Evolutionary conservation across 179 eudicot genomes (phyloP).

Genomic region (Nepenthes alata): DNA sequence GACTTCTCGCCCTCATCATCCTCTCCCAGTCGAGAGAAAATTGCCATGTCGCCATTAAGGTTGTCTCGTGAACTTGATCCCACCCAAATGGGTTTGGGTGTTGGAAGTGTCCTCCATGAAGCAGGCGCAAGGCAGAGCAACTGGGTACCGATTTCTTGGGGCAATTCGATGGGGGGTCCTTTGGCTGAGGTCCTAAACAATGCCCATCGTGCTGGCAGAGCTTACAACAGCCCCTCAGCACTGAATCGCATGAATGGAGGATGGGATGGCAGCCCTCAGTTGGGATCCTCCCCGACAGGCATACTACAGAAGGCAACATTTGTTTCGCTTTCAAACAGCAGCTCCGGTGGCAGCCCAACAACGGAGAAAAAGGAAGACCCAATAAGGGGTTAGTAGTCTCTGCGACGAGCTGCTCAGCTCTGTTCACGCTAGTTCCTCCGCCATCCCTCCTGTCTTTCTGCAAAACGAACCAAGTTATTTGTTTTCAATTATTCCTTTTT

Average conservation of each 20-base stretch:
- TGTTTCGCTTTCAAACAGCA: slow-evolving; percentile 9
- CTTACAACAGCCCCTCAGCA: background rate
- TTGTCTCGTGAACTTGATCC: slow-evolving; percentile 44
- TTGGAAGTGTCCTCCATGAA: slow-evolving; percentile 23
- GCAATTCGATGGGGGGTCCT: slow-evolving; percentile 68
- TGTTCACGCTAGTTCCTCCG: slow-evolving; percentile 4
- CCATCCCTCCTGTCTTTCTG: background rate
- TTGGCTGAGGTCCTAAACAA: slow-evolving; percentile 72
- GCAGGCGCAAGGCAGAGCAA: slow-evolving; percentile 23
- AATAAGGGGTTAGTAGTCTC: background rate
- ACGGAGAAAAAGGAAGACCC: slow-evolving; percentile 1
- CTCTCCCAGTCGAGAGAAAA: slow-evolving; percentile 30
- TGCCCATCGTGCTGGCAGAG: background rate
- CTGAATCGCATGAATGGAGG: background rate
- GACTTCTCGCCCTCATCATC: slow-evolving; percentile 43
- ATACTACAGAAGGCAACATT: slow-evolving; percentile 7
- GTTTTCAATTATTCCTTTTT: too few species aligned
- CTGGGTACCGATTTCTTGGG: slow-evolving; percentile 65
- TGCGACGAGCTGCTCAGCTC: slow-evolving; percentile 6
- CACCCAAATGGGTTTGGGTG: slow-evolving; percentile 37
- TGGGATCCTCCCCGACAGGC: slow-evolving; percentile 7
- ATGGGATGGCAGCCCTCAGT: slow-evolving; percentile 8
- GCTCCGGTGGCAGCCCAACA: slow-evolving; percentile 6
- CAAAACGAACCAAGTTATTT: too few species aligned
- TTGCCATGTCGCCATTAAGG: slow-evolving; percentile 32